phyloP scores from a whole-genome alignment of 768 basidiomycete genomes.

The Bullera alba region DNA sequence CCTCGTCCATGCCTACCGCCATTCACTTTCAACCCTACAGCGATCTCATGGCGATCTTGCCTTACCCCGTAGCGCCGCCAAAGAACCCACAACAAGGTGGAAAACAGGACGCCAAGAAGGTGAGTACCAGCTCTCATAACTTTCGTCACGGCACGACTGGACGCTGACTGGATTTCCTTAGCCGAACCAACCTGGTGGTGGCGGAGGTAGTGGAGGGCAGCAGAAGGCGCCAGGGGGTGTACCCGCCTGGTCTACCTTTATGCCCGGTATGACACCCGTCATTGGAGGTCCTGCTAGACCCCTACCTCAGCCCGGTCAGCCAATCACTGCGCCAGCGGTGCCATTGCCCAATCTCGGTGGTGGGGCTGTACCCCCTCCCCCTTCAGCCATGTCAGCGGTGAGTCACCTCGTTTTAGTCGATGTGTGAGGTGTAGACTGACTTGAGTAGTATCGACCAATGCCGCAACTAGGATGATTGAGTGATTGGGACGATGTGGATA shows the following conservation, averaged over 20 bases:
- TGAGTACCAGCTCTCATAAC: slow-evolving; percentile 1
- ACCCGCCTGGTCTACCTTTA: slow-evolving; percentile 30
- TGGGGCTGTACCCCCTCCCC: slow-evolving; percentile 18
- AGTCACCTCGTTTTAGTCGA: background rate
- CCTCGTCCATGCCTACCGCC: no score
- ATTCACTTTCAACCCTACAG: slow-evolving; percentile 11
- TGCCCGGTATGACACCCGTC: slow-evolving; percentile 12
- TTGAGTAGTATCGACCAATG: slow-evolving; percentile 16
- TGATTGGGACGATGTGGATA: background rate
- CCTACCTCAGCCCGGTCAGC: slow-evolving; percentile 22
- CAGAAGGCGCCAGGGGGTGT: slow-evolving; percentile 21
- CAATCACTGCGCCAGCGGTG: slow-evolving; percentile 1
- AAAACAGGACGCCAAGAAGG: slow-evolving; percentile 22
- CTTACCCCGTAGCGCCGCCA: slow-evolving; percentile 30
- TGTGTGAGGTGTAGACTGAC: no score
- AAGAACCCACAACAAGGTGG: slow-evolving; percentile 17
- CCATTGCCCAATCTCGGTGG: slow-evolving; percentile 8
- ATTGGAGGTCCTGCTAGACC: slow-evolving; percentile 26
- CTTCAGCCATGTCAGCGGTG: slow-evolving; percentile 8
- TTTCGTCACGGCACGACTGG: background rate
- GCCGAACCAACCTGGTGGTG: background rate
- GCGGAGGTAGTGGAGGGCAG: slow-evolving; percentile 1
- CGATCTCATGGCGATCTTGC: slow-evolving; percentile 39
- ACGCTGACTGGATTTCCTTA: background rate
- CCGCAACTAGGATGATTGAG: slow-evolving; percentile 11